These are phyloP conservation scores for Salix suchowensis DNA, from an alignment of 345 rosid species.

Conservation along the genomic window DNA sequence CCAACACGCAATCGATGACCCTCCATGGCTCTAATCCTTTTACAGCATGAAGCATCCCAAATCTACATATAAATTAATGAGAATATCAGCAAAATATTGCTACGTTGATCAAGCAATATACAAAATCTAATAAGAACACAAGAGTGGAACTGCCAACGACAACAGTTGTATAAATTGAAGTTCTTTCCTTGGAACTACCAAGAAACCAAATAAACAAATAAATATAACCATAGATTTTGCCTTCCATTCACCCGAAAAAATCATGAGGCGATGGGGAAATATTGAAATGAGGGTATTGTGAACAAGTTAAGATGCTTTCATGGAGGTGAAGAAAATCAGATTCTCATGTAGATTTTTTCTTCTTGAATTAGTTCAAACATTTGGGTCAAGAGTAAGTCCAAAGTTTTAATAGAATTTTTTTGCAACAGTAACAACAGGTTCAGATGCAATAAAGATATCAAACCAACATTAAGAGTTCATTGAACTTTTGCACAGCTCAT, in stretches of 20 bases:
- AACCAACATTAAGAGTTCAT: neutral
- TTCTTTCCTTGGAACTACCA: neutral
- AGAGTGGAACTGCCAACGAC: neutral
- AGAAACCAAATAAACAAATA: neutral
- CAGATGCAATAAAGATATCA: neutral
- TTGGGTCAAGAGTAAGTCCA: neutral
- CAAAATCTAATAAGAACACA: conserved; percentile 1
- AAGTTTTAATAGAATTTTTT: neutral
- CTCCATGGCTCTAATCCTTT: conserved; percentile 83
- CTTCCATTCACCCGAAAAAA: neutral
- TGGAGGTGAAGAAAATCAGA: neutral
- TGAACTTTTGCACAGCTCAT: neutral
- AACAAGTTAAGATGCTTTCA: neutral
- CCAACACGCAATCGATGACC: conserved; percentile 94
- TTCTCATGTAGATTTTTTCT: neutral
- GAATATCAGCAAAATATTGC: conserved; percentile 3
- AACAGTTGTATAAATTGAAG: neutral
- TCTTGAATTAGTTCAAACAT: neutral
- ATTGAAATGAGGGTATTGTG: neutral
- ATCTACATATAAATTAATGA: conserved; percentile 38
- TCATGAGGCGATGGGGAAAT: neutral
- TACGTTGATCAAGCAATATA: neutral
- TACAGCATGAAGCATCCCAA: conserved; percentile 89
- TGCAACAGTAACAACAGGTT: neutral
- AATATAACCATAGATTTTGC: neutral